Conservation (phyloP, 352 stramenopile species). For the Aphanomyces invadans region DNA sequence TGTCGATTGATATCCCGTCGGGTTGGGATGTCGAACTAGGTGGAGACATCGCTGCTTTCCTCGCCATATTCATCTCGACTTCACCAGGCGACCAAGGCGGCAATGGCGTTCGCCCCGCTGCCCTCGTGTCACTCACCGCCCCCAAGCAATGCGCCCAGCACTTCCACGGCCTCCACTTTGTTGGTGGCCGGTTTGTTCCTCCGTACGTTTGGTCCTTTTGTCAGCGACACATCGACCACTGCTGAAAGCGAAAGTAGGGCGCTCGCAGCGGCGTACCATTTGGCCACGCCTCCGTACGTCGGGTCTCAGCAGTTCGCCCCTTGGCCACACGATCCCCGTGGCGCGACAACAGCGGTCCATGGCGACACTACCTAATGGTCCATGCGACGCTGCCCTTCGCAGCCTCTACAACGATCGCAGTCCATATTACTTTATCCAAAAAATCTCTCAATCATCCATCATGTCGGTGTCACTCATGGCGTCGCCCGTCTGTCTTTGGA, state of each 20-base stretch:
- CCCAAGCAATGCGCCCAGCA: slow-evolving; percentile 90
- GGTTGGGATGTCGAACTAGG: slow-evolving; percentile 95
- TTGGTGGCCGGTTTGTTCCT: slow-evolving; percentile 94
- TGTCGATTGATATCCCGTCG: slow-evolving; percentile 97
- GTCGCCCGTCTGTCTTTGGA: neutral
- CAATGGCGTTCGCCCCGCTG: slow-evolving; percentile 80
- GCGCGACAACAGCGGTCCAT: no score
- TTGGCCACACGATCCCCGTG: neutral
- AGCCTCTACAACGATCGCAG: no score
- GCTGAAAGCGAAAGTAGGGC: no score
- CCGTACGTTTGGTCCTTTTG: slow-evolving; percentile 47
- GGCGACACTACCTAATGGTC: no score
- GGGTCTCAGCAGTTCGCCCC: slow-evolving; percentile 14
- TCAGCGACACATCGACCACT: no score
- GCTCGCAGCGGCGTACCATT: neutral
- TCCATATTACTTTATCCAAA: no score
- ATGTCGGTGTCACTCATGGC: slow-evolving; percentile 14
- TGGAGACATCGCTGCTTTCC: slow-evolving; percentile 14
- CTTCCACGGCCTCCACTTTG: slow-evolving; percentile 89
- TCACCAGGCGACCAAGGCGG: slow-evolving; percentile 55
- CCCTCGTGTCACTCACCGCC: slow-evolving; percentile 95
- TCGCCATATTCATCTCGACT: neutral
- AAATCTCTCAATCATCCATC: slow-evolving; percentile 15
- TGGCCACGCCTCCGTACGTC: slow-evolving; percentile 8
- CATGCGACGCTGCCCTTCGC: no score